phyloP scores from a whole-genome alignment of 108 stramenopile genomes.

The Aurantiochytrium sp. region DNA sequence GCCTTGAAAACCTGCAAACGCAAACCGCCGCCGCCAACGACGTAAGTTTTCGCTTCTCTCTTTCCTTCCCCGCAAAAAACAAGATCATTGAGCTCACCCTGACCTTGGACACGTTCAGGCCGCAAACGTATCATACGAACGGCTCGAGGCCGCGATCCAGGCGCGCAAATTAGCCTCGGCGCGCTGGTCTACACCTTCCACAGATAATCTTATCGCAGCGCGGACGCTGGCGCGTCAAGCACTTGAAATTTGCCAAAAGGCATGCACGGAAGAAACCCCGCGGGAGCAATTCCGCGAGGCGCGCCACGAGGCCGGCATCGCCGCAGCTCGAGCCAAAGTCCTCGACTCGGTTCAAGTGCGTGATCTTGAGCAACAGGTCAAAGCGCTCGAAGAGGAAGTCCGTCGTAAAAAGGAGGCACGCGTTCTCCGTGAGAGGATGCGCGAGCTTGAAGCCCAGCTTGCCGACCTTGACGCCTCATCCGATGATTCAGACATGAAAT shows the following conservation, averaged over 20 bases:
- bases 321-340: background rate
- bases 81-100: too few species aligned
- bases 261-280: background rate
- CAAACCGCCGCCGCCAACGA: too few species aligned
- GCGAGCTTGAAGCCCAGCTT: background rate
- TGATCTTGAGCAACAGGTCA: background rate
- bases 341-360: background rate
- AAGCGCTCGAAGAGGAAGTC: background rate
- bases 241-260: background rate
- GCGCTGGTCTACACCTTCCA: background rate
- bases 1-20: too few species aligned
- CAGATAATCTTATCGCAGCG: background rate
- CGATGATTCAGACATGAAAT: too few species aligned
- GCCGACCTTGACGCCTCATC: background rate
- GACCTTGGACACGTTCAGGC: too few species aligned
- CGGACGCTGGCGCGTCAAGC: background rate
- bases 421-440: background rate
- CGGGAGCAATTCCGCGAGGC: background rate
- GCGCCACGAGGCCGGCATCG: background rate
- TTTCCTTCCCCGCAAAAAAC: too few species aligned
- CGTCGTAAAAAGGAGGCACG: background rate
- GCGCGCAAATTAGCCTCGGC: background rate
- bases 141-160: too few species aligned
- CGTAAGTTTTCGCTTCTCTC: too few species aligned
- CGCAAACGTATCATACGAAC: too few species aligned